Evolutionary conservation across 805 yeast species (phyloP).

Genomic region (Schizosaccharomyces lindneri): DNA sequence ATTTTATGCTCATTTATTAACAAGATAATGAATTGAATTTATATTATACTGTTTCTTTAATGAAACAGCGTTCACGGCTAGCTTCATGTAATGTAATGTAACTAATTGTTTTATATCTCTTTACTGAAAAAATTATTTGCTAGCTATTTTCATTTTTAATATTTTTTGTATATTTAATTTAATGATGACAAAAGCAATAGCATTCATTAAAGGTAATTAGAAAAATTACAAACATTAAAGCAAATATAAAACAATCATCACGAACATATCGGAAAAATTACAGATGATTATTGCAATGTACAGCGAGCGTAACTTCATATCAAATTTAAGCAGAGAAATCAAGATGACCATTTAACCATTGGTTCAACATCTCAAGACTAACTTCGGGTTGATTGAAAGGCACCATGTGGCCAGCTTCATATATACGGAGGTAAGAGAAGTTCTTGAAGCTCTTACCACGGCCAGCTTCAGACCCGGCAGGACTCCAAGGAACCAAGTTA

Average conservation of each 20-base stretch:
- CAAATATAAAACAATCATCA: neutral
- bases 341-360: constrained; percentile 42
- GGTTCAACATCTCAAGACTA: constrained; percentile 57
- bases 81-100: too few species aligned
- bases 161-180: too few species aligned
- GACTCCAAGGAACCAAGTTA: constrained; percentile 15
- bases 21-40: too few species aligned
- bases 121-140: too few species aligned
- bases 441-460: constrained; percentile 46
- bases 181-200: too few species aligned
- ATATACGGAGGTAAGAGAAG: constrained; percentile 63
- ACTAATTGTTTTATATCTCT: too few species aligned
- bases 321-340: neutral
- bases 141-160: too few species aligned
- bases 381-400: constrained; percentile 69
- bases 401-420: constrained; percentile 89
- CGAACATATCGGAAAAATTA: neutral
- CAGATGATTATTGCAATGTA: too few species aligned
- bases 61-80: too few species aligned
- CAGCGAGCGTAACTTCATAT: too few species aligned
- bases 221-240: neutral
- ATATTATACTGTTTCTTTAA: too few species aligned
- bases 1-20: too few species aligned
- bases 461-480: constrained; percentile 30
- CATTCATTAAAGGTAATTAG: neutral